Conservation (phyloP, 345 rosid species). For the Populus alba region DNA sequence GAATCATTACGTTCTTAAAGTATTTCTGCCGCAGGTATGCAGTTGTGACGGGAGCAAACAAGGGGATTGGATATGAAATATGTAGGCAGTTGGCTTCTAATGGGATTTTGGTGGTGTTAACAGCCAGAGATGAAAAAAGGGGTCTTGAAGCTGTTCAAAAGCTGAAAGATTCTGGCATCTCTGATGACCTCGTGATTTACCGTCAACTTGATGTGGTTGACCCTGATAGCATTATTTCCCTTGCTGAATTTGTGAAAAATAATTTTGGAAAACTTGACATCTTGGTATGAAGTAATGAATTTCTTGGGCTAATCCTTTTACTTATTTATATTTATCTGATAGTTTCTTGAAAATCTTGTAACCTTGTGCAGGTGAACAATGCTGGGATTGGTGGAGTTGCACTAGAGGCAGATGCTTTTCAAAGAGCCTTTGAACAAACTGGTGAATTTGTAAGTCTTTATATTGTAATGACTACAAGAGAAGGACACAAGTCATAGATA, state of each 20-base stretch:
- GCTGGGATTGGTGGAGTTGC: constrained; percentile 29
- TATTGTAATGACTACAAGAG: neutral
- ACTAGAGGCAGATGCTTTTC: constrained; percentile 14
- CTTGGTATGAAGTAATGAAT: neutral
- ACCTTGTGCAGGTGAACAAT: constrained; percentile 44
- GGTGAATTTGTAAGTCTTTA: constrained; percentile 12
- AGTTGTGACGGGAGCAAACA: constrained; percentile 38
- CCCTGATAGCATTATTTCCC: neutral
- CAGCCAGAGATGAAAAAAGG: constrained; percentile 12
- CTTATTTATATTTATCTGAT: neutral
- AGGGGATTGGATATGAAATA: constrained; percentile 41
- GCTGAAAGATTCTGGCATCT: constrained; percentile 10
- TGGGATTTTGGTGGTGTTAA: constrained; percentile 13
- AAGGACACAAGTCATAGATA: neutral
- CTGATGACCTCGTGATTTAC: constrained; percentile 7
- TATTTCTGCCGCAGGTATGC: constrained; percentile 23
- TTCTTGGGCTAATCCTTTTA: neutral
- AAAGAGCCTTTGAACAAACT: neutral
- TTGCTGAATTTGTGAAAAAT: constrained; percentile 5
- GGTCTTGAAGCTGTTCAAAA: constrained; percentile 21
- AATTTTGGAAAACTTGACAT: constrained; percentile 22
- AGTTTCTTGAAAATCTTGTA: neutral
- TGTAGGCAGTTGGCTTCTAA: constrained; percentile 13
- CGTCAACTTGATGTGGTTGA: constrained; percentile 15
- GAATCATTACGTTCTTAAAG: neutral